Conservation (phyloP, 1,284 basidiomycete genomes). For the Rhizoctonia solani region DNA sequence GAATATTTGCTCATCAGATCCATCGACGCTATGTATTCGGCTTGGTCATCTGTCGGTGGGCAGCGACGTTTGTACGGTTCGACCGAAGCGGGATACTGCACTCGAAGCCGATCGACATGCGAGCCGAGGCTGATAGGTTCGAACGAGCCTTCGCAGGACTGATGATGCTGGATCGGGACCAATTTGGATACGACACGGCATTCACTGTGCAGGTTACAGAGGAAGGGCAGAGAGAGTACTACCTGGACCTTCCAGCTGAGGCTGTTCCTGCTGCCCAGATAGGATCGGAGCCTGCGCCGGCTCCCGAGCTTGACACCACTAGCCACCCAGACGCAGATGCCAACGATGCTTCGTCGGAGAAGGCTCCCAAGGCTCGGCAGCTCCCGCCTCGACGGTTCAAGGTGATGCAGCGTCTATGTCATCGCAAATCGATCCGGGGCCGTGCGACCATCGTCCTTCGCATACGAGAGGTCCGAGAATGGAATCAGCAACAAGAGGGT, state of each 20-base stretch:
- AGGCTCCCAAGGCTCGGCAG: too few relatives aligned
- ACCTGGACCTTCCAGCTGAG: not conserved
- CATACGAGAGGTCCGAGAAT: too few relatives aligned
- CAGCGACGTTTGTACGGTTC: conserved; percentile 1
- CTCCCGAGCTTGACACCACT: too few relatives aligned
- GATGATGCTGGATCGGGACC: not conserved
- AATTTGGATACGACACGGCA: conserved; percentile 3
- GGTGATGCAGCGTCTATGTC: too few relatives aligned
- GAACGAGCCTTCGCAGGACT: not conserved
- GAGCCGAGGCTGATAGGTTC: not conserved
- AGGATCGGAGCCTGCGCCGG: too few relatives aligned
- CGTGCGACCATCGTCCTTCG: too few relatives aligned
- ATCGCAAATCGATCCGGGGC: too few relatives aligned
- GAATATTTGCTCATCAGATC: conserved; percentile 11
- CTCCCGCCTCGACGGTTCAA: too few relatives aligned
- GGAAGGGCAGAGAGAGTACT: not conserved
- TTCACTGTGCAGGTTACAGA: not conserved
- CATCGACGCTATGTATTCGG: conserved; percentile 4
- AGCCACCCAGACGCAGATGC: too few relatives aligned
- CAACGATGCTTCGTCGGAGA: too few relatives aligned
- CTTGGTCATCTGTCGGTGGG: conserved; percentile 1
- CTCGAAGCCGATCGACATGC: not conserved
- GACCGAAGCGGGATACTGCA: conserved; percentile 1
- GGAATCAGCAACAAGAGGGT: too few relatives aligned
- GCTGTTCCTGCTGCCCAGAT: too few relatives aligned